phyloP scores from a whole-genome alignment of 1,284 basidiomycete species.

The Cutaneotrichosporon spelunceum region DNA sequence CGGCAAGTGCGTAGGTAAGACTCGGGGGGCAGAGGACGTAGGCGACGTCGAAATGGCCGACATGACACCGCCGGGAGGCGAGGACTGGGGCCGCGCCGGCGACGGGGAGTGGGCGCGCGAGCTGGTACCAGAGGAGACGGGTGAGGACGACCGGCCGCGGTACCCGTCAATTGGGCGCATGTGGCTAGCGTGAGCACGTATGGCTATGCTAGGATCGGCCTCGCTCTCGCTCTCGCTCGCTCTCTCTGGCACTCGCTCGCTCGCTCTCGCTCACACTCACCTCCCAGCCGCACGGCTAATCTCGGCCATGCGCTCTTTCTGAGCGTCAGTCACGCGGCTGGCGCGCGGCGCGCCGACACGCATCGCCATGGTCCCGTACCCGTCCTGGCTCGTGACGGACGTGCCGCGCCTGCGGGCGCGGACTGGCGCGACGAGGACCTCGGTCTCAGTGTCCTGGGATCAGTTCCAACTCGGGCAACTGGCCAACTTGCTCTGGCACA shows the following conservation, averaged over 20 bases:
- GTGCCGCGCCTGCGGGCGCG: conserved; percentile 12
- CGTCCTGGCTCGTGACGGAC: conserved; percentile 16
- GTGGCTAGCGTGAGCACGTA: conserved; percentile 14
- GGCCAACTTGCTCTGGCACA: too few relatives aligned
- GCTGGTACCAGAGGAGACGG: neutral
- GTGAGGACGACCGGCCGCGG: conserved; percentile 8
- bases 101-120: conserved; percentile 10
- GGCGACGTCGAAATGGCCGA: too few relatives aligned
- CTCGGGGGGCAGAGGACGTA: too few relatives aligned
- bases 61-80: conserved; percentile 5
- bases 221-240: neutral
- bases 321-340: conserved; percentile 7
- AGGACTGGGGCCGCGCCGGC: neutral
- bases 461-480: conserved; percentile 1
- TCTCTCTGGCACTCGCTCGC: neutral
- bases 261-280: conserved; percentile 17
- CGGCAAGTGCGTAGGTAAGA: too few relatives aligned
- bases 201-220: too few relatives aligned
- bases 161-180: conserved; percentile 15
- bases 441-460: conserved; percentile 11
- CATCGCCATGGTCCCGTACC: conserved; percentile 23
- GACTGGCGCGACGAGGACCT: conserved; percentile 15
- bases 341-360: conserved; percentile 6
- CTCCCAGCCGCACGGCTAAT: conserved; percentile 20
- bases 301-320: conserved; percentile 19